Base-by-base conservation (phyloP, 2,329 filamentous ascomycete species). In the Calonectria pseudoreteaudii region DNA sequence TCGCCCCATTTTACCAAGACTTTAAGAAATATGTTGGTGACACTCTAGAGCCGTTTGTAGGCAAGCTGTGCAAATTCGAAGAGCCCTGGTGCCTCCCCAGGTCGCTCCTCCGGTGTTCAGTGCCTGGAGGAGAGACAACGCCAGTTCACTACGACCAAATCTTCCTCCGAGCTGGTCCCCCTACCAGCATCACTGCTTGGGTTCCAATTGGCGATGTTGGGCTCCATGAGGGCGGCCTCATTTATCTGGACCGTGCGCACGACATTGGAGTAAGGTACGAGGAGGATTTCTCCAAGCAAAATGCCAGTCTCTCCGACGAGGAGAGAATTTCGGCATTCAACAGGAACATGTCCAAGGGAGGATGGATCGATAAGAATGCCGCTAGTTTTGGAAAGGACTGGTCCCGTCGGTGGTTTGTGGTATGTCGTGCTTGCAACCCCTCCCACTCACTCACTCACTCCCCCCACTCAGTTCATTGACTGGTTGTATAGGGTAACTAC, bases 121-220 rank as follows among this genome's bases (percentile, higher is more conserved):
- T 87, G 0, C 90, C 90, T 0, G 86, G 86, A 0, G 90, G 88
- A 62, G 88, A 88, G 77, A 88, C 89, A 0, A 91, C 91, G 72
- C 89, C 89, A 0, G 89, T 91, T 5, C 90, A 91, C 74, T 91
- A 91, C 76, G 89, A 91, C 77, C 89, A 91, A 81, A 90, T 89
- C 36, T 91, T 91, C 77, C 80, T 91, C 68, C 80, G 89, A 3
- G 80, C 90, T 78, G 90, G 89, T 1, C 89, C 90, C 68, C 87
- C 88, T 2, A 90, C 88, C 0, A 86, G 85, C 62, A 82, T 91
- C 1, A 91, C 90, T 16, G 89, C 88, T 0, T 91, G 89, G 90
- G 87, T 91, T 0, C 88, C 89, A 0, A 89, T 91, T 75, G 89
- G 89, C 1, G 88, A 90, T 78, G 80, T 91, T 9, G 84, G 86